Conservation (phyloP, 108 stramenopile species). For the Schizochytrium sp. region DNA sequence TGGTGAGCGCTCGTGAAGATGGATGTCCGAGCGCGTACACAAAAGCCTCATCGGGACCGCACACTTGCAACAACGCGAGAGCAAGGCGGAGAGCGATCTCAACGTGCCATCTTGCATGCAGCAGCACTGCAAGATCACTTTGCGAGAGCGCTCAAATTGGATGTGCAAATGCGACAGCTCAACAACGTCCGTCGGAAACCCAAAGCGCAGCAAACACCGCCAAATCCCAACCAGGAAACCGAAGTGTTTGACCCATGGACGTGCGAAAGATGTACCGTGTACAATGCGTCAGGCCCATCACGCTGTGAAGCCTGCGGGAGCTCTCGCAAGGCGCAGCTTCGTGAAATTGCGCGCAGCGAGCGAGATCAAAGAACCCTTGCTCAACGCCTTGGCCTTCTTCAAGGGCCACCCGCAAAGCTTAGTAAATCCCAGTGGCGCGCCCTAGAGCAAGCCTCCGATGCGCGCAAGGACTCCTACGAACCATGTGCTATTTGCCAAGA, state of each 20-base stretch:
- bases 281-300: not conserved
- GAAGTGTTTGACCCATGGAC: not conserved
- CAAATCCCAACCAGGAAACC: not conserved
- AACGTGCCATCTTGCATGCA: not conserved
- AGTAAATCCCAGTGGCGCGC: not conserved
- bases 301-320: not conserved
- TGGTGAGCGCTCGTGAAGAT: too few species aligned
- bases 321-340: conserved; percentile 17
- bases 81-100: too few species aligned
- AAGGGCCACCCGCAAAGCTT: not conserved
- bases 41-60: too few species aligned
- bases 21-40: too few species aligned
- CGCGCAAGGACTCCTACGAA: not conserved
- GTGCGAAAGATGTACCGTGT: not conserved
- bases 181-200: too few species aligned
- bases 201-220: too few species aligned
- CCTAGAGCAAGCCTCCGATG: not conserved
- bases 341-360: not conserved
- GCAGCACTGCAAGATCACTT: conserved; percentile 1
- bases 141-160: not conserved
- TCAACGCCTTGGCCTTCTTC: not conserved
- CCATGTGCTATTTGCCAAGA: not conserved
- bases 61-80: too few species aligned
- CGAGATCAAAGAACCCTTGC: not conserved
- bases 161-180: not conserved